Percentiles rank a stretch among this genome's conserved stretches.
These are phyloP conservation scores for Globisporangium echinulatum DNA, from an alignment of 352 stramenopile genomes.

Conservation along the genomic window DNA sequence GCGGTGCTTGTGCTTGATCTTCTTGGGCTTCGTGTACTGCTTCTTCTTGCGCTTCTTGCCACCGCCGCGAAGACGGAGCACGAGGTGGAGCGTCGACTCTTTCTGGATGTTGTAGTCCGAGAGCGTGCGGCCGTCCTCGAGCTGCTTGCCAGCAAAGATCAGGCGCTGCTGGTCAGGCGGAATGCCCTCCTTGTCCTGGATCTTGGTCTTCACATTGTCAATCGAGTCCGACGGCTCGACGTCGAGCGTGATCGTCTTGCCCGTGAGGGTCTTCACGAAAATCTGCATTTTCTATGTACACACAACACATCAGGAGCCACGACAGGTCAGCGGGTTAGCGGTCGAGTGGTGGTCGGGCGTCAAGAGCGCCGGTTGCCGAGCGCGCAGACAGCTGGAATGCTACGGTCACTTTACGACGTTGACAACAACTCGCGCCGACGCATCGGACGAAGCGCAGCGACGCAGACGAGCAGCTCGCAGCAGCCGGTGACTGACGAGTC, in stretches of 20 bases:
- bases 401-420: no score
- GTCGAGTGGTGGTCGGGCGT: no score
- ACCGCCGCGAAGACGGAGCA: slow-evolving; percentile 94
- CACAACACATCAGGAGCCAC: slow-evolving; percentile 1
- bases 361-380: no score
- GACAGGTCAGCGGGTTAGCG: no score
- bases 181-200: slow-evolving; percentile 99
- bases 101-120: slow-evolving; percentile 96
- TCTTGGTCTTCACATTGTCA: slow-evolving; percentile 99
- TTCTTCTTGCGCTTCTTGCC: slow-evolving; percentile 99
- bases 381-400: no score
- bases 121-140: slow-evolving; percentile 93
- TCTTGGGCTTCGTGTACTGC: slow-evolving; percentile 99
- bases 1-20: slow-evolving; percentile 96
- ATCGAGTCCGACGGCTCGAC: slow-evolving; percentile 99
- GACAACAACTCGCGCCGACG: no score
- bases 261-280: slow-evolving; percentile 94
- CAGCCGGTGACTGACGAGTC: no score
- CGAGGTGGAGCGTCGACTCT: slow-evolving; percentile 97
- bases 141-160: slow-evolving; percentile 99
- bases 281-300: slow-evolving; percentile 87
- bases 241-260: slow-evolving; percentile 99
- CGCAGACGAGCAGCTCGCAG: no score
- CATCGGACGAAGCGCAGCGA: no score
- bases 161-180: slow-evolving; percentile 99